Percentiles rank a stretch among this genome's conserved stretches.
Evolutionary conservation across 345 rosid genomes (phyloP).

Genomic region (Excoecaria agallocha): DNA sequence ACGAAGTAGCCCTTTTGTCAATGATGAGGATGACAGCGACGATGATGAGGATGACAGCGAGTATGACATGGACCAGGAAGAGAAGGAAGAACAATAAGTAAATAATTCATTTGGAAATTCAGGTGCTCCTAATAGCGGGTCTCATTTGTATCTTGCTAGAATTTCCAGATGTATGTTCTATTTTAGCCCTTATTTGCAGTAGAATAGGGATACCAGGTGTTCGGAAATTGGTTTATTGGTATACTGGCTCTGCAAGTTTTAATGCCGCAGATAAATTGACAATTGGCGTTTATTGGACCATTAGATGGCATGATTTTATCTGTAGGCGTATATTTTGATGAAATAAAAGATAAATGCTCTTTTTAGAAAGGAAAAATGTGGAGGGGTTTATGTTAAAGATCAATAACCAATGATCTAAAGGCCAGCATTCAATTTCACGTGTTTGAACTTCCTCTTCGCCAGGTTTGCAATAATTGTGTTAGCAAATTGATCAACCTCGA

Average conservation of each 20-base stretch:
- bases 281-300: too few relatives aligned
- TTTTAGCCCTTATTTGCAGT: background rate
- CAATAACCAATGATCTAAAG: too few relatives aligned
- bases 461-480: too few relatives aligned
- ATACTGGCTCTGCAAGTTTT: background rate
- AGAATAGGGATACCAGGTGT: background rate
- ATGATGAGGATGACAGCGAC: conserved; percentile 4
- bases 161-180: background rate
- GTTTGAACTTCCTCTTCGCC: too few relatives aligned
- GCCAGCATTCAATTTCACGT: too few relatives aligned
- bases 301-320: too few relatives aligned
- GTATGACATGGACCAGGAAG: background rate
- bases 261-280: background rate
- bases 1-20: background rate
- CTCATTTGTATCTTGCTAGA: background rate
- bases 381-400: too few relatives aligned
- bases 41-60: background rate
- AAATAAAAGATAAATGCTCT: too few relatives aligned
- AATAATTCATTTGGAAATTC: background rate
- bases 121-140: background rate
- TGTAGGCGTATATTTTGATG: too few relatives aligned
- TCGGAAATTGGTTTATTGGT: background rate
- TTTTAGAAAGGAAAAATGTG: too few relatives aligned
- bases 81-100: background rate
- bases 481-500: too few relatives aligned